These are phyloP conservation scores for Bocquillonia castaneifolia DNA, from an alignment of 441 rosid species.

Conservation along the genomic window DNA sequence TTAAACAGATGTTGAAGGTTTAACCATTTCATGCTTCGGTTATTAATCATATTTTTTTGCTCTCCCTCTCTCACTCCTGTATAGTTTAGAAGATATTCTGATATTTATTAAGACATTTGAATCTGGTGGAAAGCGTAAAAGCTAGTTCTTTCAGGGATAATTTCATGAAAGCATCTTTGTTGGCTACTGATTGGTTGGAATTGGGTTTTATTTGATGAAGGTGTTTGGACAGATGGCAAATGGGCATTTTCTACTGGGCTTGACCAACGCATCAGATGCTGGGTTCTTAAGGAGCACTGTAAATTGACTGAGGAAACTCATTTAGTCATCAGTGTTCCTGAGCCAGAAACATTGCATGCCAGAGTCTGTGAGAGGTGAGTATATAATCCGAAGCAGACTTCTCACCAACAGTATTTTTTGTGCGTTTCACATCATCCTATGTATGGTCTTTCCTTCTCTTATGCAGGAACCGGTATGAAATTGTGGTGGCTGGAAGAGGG, in stretches of 20 bases:
- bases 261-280: conserved; percentile 93
- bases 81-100: neutral
- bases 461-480: conserved; percentile 63
- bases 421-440: conserved; percentile 1
- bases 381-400: conserved; percentile 2
- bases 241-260: conserved; percentile 96
- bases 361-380: conserved; percentile 58
- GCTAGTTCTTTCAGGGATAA: neutral
- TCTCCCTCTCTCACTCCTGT: neutral
- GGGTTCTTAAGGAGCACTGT: conserved; percentile 48
- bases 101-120: neutral
- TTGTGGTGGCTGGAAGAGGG: conserved; percentile 88
- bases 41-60: neutral
- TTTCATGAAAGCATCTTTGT: neutral
- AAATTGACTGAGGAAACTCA: conserved; percentile 50
- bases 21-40: neutral
- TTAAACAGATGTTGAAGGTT: neutral
- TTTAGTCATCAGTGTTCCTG: conserved; percentile 69
- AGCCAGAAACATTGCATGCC: conserved; percentile 86
- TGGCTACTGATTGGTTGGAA: conserved; percentile 22
- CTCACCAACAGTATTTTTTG: neutral
- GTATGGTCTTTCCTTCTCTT: conserved; percentile 1
- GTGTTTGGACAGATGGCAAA: conserved; percentile 80
- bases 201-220: conserved; percentile 37
- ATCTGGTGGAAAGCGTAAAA: neutral